These are phyloP conservation scores for Sordariomycetes sp. DNA, from an alignment of 2,329 filamentous ascomycete species.

Conservation along the genomic window DNA sequence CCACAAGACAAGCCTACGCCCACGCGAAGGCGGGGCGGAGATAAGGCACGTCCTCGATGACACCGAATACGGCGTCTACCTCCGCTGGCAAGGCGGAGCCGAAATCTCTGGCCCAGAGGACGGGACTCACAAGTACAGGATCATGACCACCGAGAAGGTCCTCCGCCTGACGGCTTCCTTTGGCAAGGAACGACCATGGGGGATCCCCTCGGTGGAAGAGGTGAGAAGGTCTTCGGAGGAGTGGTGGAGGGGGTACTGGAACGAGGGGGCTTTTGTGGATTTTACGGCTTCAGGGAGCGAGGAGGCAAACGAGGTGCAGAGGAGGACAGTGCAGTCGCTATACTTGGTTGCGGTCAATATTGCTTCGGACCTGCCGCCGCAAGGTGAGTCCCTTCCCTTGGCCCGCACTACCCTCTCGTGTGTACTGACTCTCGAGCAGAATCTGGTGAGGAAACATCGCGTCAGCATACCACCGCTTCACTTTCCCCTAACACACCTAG, in stretches of 20 bases:
- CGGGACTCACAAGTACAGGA: slow-evolving; percentile 16
- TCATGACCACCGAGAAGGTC: slow-evolving; percentile 6
- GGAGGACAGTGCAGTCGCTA: slow-evolving; percentile 27
- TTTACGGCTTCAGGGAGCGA: slow-evolving; percentile 19
- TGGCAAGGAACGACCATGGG: background rate
- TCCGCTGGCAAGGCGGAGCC: slow-evolving; percentile 9
- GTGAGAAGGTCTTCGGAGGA: background rate
- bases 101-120: background rate
- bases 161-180: slow-evolving; percentile 2
- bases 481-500: slow-evolving; percentile 7
- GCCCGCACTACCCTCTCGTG: background rate
- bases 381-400: background rate
- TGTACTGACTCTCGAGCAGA: background rate
- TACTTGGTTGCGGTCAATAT: slow-evolving; percentile 27
- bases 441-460: background rate
- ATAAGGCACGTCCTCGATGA: slow-evolving; percentile 8
- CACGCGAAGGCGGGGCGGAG: background rate
- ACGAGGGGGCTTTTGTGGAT: slow-evolving; percentile 25
- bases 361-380: slow-evolving; percentile 3
- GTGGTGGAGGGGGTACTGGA: slow-evolving; percentile 22
- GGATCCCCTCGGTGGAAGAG: background rate
- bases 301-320: slow-evolving; percentile 25
- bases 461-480: background rate
- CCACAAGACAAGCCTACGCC: background rate
- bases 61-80: slow-evolving; percentile 23